Conservation (phyloP, 805 yeast genomes). For the Wickerhamiella kurtzmanii region DNA sequence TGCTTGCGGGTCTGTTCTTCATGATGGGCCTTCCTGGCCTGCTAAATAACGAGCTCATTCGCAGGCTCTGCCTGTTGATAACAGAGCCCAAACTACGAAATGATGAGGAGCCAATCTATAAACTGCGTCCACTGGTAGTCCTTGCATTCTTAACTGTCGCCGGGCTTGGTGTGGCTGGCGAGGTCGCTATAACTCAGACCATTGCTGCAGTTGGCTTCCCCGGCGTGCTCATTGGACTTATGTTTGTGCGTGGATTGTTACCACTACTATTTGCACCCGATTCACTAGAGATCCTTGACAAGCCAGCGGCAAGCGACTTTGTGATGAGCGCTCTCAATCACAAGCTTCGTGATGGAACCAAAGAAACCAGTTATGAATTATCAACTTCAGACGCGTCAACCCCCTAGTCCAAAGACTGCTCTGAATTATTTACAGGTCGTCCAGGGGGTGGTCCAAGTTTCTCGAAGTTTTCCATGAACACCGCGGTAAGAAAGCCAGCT, state of each 20-base stretch:
- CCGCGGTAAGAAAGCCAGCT: constrained; percentile 13
- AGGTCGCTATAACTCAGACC: constrained; percentile 74
- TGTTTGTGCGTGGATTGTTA: constrained; percentile 50
- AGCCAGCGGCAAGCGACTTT: constrained; percentile 32
- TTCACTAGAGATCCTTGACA: constrained; percentile 53
- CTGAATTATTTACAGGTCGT: not conserved
- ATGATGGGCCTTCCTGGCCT: constrained; percentile 83
- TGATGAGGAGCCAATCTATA: constrained; percentile 24
- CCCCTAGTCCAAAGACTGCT: too few species aligned
- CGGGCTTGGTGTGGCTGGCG: constrained; percentile 57
- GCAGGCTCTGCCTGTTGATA: constrained; percentile 47
- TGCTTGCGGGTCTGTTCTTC: constrained; percentile 82
- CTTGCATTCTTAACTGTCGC: constrained; percentile 44
- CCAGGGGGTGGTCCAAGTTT: constrained; percentile 7
- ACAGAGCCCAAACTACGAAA: constrained; percentile 39
- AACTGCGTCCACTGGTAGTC: constrained; percentile 29
- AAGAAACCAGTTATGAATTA: too few species aligned
- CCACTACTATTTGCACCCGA: constrained; percentile 47
- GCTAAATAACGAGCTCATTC: constrained; percentile 49
- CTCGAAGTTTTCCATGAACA: constrained; percentile 7
- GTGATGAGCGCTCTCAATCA: constrained; percentile 29
- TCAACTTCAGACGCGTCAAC: too few species aligned
- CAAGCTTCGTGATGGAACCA: constrained; percentile 5
- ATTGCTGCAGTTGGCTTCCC: constrained; percentile 93
- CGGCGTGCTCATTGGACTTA: constrained; percentile 55